Base-by-base conservation (phyloP, 2,329 filamentous ascomycete species). In the Scedosporium apiospermum region DNA sequence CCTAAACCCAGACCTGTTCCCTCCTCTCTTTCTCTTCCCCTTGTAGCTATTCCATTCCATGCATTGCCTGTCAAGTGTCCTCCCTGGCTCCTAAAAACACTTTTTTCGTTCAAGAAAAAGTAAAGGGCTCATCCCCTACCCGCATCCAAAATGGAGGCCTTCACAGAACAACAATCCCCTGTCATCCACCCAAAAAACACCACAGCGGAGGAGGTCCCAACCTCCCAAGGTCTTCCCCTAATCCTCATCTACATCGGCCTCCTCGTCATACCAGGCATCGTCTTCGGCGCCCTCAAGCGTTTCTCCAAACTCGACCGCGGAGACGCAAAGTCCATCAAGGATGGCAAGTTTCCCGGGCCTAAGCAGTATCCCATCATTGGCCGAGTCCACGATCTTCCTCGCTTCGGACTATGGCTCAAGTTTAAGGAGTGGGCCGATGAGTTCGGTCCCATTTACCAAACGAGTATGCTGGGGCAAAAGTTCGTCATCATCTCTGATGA, bases 381-480 rank as follows among this genome's bases (percentile, higher is more conserved):
- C 34, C 75, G 79, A 58, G 73, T 81, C 14, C 79, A 81, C 65
- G 79, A 82, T 64, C 66, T 82, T 1, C 76, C 79, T 7, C 73
- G 76, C 51, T 76, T 78, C 63, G 70, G 71, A 23, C 71, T 80
- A 68, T 81, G 79, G 79, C 74, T 80, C 66, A 81, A 81, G 70
- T 80, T 81, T 69, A 77, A 78, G 66, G 76, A 78, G 65, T 79
- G 77, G 77, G 75, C 75, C 12, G 73, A 77, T 60, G 69, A 69
- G 18, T 71, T 75, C 58, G 77, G 77, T 0, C 76, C 77, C 2
- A 78, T 79, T 64, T 79, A 76, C 67, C 71, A 78, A 67, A 78
- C 75, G 4, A 73, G 71, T 55, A 74, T 74, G 61, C 67, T 75
- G 41, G 71, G 74, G 49, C 71, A 75, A 64, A 75, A 71, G 34